Conservation (phyloP, 345 rosid species). For the Boechera stricta region DNA sequence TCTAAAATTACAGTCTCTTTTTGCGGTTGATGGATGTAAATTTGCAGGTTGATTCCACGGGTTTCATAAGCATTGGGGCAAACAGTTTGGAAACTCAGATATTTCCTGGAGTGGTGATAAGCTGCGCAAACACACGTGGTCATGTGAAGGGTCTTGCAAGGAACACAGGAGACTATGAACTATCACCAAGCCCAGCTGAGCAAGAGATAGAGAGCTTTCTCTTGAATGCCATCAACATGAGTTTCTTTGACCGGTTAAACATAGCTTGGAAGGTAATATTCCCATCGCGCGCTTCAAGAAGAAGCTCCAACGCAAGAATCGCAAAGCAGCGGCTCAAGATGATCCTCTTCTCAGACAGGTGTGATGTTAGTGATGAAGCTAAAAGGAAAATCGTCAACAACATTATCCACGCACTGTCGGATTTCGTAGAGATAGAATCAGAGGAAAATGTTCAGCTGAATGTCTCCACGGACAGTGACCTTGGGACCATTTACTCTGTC, state of each 20-base stretch:
- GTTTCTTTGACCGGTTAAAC: conserved; percentile 80
- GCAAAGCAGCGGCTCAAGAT: conserved; percentile 96
- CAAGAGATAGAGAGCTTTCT: conserved; percentile 81
- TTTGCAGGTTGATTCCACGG: conserved; percentile 59
- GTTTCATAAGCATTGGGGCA: conserved; percentile 51
- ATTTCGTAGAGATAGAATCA: conserved; percentile 93
- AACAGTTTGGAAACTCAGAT: conserved; percentile 45
- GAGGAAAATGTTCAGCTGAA: conserved; percentile 95
- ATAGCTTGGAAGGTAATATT: conserved; percentile 93
- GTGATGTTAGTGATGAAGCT: conserved; percentile 94
- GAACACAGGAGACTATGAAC: conserved; percentile 57
- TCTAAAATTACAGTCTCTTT: not conserved
- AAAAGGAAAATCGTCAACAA: conserved; percentile 83
- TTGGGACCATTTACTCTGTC: conserved; percentile 93
- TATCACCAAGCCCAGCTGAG: conserved; percentile 57
- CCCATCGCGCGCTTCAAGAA: conserved; percentile 72
- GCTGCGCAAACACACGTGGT: conserved; percentile 37
- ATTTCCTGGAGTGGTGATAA: conserved; percentile 46
- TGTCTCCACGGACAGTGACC: conserved; percentile 80
- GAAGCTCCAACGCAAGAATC: conserved; percentile 89
- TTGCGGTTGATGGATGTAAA: not conserved
- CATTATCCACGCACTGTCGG: conserved; percentile 75
- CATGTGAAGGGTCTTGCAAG: conserved; percentile 51
- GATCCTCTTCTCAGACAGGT: conserved; percentile 98
- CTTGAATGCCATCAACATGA: conserved; percentile 73